Percentiles rank a stretch among this genome's conserved stretches.
Conservation (phyloP, 805 yeast genomes). For the Metschnikowia hibisci region DNA sequence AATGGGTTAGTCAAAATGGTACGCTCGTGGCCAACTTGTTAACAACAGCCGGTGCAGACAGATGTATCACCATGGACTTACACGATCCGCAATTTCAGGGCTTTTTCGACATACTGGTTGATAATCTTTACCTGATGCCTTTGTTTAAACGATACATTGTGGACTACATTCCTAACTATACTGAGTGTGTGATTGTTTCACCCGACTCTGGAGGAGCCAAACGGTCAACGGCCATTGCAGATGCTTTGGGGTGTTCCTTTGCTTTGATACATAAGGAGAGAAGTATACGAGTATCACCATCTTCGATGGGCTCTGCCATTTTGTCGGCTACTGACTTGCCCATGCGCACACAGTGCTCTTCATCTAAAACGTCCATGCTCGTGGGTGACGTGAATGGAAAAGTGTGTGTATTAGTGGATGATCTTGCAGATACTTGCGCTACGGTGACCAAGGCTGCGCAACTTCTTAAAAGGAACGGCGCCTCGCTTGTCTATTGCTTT, state of each 20-base stretch:
- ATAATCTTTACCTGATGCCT: slow-evolving; percentile 86
- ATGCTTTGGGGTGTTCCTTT: slow-evolving; percentile 78
- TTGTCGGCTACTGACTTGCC: slow-evolving; percentile 20
- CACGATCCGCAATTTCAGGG: slow-evolving; percentile 99
- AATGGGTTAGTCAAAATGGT: slow-evolving; percentile 96
- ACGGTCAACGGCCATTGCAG: slow-evolving; percentile 92
- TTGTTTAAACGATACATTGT: slow-evolving; percentile 80
- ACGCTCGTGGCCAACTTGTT: slow-evolving; percentile 84
- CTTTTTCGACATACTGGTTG: slow-evolving; percentile 93
- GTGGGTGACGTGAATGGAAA: slow-evolving; percentile 91
- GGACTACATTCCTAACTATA: slow-evolving; percentile 71
- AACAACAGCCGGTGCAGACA: slow-evolving; percentile 93
- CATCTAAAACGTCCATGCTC: slow-evolving; percentile 82
- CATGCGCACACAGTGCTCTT: slow-evolving; percentile 14
- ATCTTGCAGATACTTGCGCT: slow-evolving; percentile 87
- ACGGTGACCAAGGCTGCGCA: slow-evolving; percentile 92
- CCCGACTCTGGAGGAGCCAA: slow-evolving; percentile 99
- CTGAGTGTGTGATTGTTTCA: slow-evolving; percentile 85
- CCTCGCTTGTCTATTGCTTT: slow-evolving; percentile 76
- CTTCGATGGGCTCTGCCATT: slow-evolving; percentile 17
- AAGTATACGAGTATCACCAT: slow-evolving; percentile 43
- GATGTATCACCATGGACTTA: slow-evolving; percentile 94
- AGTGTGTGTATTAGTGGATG: slow-evolving; percentile 89
- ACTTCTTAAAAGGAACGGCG: slow-evolving; percentile 89
- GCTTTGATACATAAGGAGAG: slow-evolving; percentile 96